A percentile compares a stretch with the other conserved stretches of the same genome.
Conservation (phyloP, 2,329 filamentous ascomycete species). For the Fusarium tupiense region DNA sequence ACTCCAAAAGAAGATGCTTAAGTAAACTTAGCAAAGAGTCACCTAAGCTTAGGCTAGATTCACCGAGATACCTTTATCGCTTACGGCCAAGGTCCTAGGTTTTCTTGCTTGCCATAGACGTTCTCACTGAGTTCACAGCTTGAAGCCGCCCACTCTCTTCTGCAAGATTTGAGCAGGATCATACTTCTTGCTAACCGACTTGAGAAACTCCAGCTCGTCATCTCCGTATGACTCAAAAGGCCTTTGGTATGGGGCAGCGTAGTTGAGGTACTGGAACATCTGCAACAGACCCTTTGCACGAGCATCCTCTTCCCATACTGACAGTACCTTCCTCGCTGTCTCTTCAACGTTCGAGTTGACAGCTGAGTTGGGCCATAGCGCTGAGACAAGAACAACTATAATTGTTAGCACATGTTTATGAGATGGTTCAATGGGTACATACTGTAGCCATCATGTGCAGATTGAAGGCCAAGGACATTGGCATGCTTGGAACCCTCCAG, state of each 20-base stretch:
- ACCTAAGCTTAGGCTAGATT: background rate
- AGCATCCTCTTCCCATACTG: background rate
- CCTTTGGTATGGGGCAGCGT: background rate
- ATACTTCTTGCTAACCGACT: background rate
- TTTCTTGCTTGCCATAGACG: rapidly evolving
- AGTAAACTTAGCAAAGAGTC: background rate
- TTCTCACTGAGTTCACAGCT: background rate
- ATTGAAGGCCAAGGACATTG: background rate
- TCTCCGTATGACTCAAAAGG: background rate
- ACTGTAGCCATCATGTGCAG: background rate
- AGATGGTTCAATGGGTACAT: rapidly evolving
- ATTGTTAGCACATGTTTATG: rapidly evolving
- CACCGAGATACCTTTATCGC: background rate
- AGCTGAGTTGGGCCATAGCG: background rate
- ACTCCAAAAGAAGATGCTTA: rapidly evolving
- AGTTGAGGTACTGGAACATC: slow-evolving; percentile 12
- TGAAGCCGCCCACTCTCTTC: background rate
- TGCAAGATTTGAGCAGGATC: slow-evolving; percentile 7
- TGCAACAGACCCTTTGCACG: background rate
- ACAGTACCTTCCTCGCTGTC: rapidly evolving
- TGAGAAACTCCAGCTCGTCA: background rate
- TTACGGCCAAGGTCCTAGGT: background rate
- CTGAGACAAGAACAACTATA: background rate
- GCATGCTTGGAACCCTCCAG: background rate
- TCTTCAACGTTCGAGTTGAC: background rate